These are phyloP conservation scores for Malassezia cuniculi DNA, from an alignment of 1,284 basidiomycete species.

Conservation along the genomic window DNA sequence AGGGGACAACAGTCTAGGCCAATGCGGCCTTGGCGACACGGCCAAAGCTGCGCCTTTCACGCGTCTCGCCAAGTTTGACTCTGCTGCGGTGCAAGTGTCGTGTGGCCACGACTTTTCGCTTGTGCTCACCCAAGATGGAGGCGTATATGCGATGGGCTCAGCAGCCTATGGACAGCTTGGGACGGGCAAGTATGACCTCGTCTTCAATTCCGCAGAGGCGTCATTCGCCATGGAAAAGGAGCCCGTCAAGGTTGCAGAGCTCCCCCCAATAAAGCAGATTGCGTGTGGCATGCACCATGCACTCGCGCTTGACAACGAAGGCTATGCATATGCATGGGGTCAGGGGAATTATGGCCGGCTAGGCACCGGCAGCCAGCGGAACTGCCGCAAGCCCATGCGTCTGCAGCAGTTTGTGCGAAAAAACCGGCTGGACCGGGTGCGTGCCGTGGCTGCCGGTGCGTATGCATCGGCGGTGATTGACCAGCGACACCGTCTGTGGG, in stretches of 20 bases:
- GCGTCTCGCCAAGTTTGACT: conserved; percentile 49
- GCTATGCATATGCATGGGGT: conserved; percentile 58
- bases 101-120: conserved; percentile 74
- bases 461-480: conserved; percentile 72
- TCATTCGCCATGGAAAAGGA: too few species aligned
- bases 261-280: too few species aligned
- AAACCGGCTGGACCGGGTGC: conserved; percentile 56
- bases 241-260: too few species aligned
- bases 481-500: conserved; percentile 64
- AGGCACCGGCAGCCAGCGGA: conserved; percentile 63
- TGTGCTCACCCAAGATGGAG: conserved; percentile 56
- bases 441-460: conserved; percentile 62
- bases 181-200: conserved; percentile 58
- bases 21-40: conserved; percentile 14
- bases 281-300: conserved; percentile 75
- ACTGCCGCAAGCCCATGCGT: conserved; percentile 48
- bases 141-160: conserved; percentile 77
- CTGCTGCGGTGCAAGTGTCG: conserved; percentile 59
- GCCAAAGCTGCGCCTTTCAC: conserved; percentile 40
- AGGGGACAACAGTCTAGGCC: conserved; percentile 65
- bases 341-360: conserved; percentile 47
- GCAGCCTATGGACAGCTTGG: conserved; percentile 87
- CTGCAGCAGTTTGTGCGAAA: conserved; percentile 46
- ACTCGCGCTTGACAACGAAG: conserved; percentile 60
- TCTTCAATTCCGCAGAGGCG: too few species aligned